Evolutionary conservation across 2,329 filamentous ascomycete genomes (phyloP).

Genomic region (Fusarium nurragi): DNA sequence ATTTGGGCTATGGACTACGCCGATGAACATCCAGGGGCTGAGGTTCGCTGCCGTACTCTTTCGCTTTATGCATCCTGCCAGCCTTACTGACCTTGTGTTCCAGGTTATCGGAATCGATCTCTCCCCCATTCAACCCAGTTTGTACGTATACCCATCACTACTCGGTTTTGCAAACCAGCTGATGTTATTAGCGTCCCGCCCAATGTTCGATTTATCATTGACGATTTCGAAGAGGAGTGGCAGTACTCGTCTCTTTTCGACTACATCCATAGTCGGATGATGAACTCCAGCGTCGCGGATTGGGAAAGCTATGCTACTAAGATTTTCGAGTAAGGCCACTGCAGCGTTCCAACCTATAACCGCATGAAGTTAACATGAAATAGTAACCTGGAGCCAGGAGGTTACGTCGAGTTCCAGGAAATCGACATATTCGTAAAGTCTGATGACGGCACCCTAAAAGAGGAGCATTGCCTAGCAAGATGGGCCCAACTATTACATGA

Average conservation of each 20-base stretch:
- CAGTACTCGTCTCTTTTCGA: neutral
- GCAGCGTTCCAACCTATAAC: fast-evolving
- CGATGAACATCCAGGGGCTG: constrained; percentile 15
- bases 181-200: neutral
- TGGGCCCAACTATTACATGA: constrained; percentile 5
- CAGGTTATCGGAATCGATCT: constrained; percentile 11
- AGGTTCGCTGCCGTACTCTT: neutral
- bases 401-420: constrained; percentile 17
- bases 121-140: constrained; percentile 8
- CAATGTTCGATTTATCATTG: neutral
- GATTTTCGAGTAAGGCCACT: neutral
- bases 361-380: fast-evolving
- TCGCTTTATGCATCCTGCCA: fast-evolving
- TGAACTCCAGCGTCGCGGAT: neutral
- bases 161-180: fast-evolving
- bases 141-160: neutral
- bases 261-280: constrained; percentile 8
- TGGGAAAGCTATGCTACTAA: constrained; percentile 10
- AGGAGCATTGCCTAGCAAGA: neutral
- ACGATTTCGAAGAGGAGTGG: neutral
- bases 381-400: constrained; percentile 11
- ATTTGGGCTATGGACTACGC: constrained; percentile 23
- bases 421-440: neutral
- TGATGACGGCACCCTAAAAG: neutral
- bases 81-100: fast-evolving